Base-by-base conservation (phyloP, 805 yeast species). In the Lipomyces lipofer region DNA sequence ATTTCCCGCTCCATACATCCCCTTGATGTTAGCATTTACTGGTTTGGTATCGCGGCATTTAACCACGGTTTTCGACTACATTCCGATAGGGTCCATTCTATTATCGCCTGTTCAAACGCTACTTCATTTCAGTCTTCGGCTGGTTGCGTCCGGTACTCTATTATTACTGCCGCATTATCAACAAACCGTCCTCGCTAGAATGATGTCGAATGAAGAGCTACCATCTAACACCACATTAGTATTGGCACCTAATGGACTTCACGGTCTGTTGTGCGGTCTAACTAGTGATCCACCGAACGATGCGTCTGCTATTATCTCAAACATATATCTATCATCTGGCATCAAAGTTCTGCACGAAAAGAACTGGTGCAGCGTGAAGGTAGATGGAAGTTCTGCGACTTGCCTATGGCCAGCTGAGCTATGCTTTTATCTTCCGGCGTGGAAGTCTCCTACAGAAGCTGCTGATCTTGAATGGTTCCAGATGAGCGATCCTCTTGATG, bases 361-460 rank as follows among this genome's bases (percentile, higher is more conserved):
- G 6, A 48, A 29, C n/a, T 59, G 61, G 62, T 44, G 56, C 32
- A 50, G 44, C 19, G 49, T 57, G 24, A 44, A 33, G 12, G 44
- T 56, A 7, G 55, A 52, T 7, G 62, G 59, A 9, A 40, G 45
- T 33, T 33, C 52, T 2, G 28, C 58, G 3, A 42, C 54, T 7
- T 43, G 61, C 13, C 19, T 52, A 12, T 66, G 69, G 69, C 69
- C 69, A 0, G 27, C 56, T 12, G 69, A 65, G 42, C 54, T 65
- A 24, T 65, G 68, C 44, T 63, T 52, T 30, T 42, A 28, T 30
- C 49, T 51, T 25, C 49, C 56, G 19, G 36, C 47, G 6, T 22
- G 43, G 36, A 48, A 21, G 29, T 24, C 43, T 10, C 32, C 22
- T 0, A 48, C 43, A 21, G 60, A 52, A 19, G 19, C 38, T 10